phyloP scores from a whole-genome alignment of 345 rosid genomes.

The Brassica rapa region DNA sequence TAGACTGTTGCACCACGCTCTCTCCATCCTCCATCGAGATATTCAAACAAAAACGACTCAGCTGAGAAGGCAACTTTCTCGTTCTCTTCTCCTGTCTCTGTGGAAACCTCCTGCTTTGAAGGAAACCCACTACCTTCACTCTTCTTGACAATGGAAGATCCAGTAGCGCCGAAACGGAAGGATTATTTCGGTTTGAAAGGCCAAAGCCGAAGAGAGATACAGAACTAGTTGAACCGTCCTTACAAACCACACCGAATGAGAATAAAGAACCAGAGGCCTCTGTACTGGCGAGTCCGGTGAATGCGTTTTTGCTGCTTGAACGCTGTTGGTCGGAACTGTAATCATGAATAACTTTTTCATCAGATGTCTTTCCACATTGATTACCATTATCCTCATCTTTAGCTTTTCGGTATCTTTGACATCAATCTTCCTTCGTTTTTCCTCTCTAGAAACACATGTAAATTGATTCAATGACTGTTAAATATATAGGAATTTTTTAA shows the following conservation, averaged over 20 bases:
- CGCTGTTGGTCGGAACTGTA: slow-evolving; percentile 54
- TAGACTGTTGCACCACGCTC: slow-evolving; percentile 50
- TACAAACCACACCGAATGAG: slow-evolving; percentile 59
- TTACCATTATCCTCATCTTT: slow-evolving; percentile 37
- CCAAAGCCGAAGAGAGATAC: slow-evolving; percentile 59
- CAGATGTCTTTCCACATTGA: slow-evolving; percentile 11
- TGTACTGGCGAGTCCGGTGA: slow-evolving; percentile 90
- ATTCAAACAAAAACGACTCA: slow-evolving; percentile 29
- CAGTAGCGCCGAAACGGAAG: slow-evolving; percentile 56
- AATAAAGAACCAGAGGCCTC: slow-evolving; percentile 72
- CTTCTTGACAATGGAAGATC: slow-evolving; percentile 56
- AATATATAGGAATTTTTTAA: neutral
- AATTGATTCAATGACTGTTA: no score
- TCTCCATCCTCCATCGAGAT: slow-evolving; percentile 80
- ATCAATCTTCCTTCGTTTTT: slow-evolving; percentile 9
- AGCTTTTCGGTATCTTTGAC: slow-evolving; percentile 37
- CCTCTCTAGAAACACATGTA: no score
- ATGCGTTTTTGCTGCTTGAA: slow-evolving; percentile 91
- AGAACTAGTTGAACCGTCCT: no score
- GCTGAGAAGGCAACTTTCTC: slow-evolving; percentile 74
- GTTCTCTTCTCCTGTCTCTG: slow-evolving; percentile 94
- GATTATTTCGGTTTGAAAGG: slow-evolving; percentile 57
- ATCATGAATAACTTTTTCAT: slow-evolving; percentile 12
- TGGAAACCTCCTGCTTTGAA: slow-evolving; percentile 72
- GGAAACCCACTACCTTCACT: slow-evolving; percentile 60